Percentiles rank a stretch among this genome's conserved stretches.
phyloP scores from a whole-genome alignment of 2,329 filamentous ascomycete species.

The Aspergillus novofumigatus region DNA sequence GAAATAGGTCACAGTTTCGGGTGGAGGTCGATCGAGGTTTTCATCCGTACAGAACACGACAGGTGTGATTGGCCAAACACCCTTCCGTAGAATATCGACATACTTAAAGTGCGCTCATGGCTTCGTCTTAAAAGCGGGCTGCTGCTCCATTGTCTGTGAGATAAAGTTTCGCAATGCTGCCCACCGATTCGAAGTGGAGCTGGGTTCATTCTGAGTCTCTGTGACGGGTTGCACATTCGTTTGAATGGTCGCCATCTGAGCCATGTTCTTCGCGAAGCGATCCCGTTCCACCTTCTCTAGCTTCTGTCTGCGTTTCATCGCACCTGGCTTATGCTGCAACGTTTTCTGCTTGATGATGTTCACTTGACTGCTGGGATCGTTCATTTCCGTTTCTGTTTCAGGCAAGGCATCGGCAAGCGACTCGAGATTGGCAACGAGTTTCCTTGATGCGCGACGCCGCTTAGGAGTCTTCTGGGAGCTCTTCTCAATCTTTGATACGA shows the following conservation, averaged over 20 bases:
- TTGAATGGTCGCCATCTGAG: constrained; percentile 56
- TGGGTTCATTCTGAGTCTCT: constrained; percentile 14
- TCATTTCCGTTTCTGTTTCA: constrained; percentile 49
- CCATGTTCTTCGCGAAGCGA: constrained; percentile 79
- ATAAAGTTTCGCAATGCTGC: constrained; percentile 80
- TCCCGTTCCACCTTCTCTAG: constrained; percentile 77
- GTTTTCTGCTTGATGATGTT: constrained; percentile 73
- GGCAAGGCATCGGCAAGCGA: constrained; percentile 78
- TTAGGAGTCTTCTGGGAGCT: constrained; percentile 53
- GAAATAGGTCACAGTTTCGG: background rate
- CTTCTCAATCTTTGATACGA: constrained; percentile 73
- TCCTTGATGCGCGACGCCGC: constrained; percentile 67
- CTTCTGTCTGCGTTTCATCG: constrained; percentile 76
- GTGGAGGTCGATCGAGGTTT: background rate
- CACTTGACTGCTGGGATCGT: constrained; percentile 47
- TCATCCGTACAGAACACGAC: background rate
- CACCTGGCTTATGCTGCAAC: constrained; percentile 69
- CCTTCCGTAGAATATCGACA: background rate
- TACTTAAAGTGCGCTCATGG: constrained; percentile 18
- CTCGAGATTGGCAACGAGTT: constrained; percentile 71
- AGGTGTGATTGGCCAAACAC: background rate
- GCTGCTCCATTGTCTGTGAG: constrained; percentile 82
- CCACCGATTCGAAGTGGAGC: constrained; percentile 61
- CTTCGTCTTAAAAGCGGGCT: constrained; percentile 62
- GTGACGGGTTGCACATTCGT: constrained; percentile 21